These are phyloP conservation scores for Podaxis sp. DNA, from an alignment of 768 basidiomycete genomes.

Conservation along the genomic window DNA sequence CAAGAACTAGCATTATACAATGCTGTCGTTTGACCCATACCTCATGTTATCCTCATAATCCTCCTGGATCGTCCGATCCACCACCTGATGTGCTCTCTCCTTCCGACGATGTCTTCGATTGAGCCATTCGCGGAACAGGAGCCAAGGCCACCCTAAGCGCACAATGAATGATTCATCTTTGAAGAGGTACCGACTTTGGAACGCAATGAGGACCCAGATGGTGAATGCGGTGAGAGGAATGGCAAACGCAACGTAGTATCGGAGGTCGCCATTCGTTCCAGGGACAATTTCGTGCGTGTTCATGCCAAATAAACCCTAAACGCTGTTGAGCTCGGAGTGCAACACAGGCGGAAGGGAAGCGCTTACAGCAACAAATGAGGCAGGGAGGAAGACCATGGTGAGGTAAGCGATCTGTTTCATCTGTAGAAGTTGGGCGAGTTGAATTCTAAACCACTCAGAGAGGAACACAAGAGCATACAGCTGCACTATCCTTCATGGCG, in stretches of 20 bases:
- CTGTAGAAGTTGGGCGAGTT: slow-evolving; percentile 11
- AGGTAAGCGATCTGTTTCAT: slow-evolving; percentile 64
- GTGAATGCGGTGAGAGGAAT: slow-evolving; percentile 49
- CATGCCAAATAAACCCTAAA: slow-evolving; percentile 59
- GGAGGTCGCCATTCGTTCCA: slow-evolving; percentile 35
- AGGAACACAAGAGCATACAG: slow-evolving; percentile 11
- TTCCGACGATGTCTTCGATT: background rate
- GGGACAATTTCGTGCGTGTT: slow-evolving; percentile 47
- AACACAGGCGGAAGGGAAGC: background rate
- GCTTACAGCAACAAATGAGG: slow-evolving; percentile 49
- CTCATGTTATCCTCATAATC: background rate
- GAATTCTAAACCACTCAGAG: background rate
- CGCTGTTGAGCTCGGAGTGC: background rate
- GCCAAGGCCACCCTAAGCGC: slow-evolving; percentile 37
- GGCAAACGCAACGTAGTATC: slow-evolving; percentile 43
- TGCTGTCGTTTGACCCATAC: background rate
- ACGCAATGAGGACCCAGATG: slow-evolving; percentile 53
- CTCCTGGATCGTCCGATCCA: background rate
- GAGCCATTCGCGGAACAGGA: slow-evolving; percentile 18
- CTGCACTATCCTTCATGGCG: slow-evolving; percentile 46
- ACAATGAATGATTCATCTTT: slow-evolving; percentile 25
- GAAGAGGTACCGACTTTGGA: slow-evolving; percentile 46
- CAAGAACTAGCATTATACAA: background rate
- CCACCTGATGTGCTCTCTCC: background rate
- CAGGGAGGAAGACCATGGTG: slow-evolving; percentile 62